Evolutionary conservation across 345 rosid species (phyloP).

Genomic region (Bruguiera sexangula): DNA sequence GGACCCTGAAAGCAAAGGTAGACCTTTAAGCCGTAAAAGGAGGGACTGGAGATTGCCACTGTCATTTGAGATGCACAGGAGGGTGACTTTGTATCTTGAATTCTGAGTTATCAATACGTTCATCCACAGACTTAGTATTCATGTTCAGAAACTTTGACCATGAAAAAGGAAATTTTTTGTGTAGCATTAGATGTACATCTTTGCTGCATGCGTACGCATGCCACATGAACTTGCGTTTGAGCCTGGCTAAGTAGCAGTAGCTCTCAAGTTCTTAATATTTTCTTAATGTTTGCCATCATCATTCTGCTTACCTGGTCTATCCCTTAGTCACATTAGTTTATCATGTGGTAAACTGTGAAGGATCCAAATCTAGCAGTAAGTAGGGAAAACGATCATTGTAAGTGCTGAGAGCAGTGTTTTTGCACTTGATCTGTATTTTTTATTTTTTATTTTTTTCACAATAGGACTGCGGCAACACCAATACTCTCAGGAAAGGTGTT

Average conservation of each 20-base stretch:
- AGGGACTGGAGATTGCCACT: conserved; percentile 69
- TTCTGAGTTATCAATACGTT: conserved; percentile 20
- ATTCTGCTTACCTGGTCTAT: too few species aligned
- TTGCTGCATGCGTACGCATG: not conserved
- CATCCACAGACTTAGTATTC: not conserved
- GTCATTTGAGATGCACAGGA: conserved; percentile 47
- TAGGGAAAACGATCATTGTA: too few species aligned
- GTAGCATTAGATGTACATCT: not conserved
- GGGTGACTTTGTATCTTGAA: conserved; percentile 59
- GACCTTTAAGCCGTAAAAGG: conserved; percentile 70
- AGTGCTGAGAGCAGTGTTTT: too few species aligned
- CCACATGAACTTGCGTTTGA: not conserved
- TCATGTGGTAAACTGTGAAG: too few species aligned
- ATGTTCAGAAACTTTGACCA: not conserved
- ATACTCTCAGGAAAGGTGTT: too few species aligned
- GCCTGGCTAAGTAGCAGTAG: not conserved
- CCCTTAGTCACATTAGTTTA: too few species aligned
- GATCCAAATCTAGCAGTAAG: too few species aligned
- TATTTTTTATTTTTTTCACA: too few species aligned
- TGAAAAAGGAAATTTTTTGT: not conserved
- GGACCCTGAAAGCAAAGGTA: conserved; percentile 72
- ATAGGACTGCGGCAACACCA: too few species aligned
- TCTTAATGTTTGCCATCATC: too few species aligned
- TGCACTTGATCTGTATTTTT: too few species aligned
- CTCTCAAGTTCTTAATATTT: too few species aligned